These are phyloP conservation scores for Trichoderma erinaceum DNA, from an alignment of 495 filamentous ascomycete species.

Conservation along the genomic window DNA sequence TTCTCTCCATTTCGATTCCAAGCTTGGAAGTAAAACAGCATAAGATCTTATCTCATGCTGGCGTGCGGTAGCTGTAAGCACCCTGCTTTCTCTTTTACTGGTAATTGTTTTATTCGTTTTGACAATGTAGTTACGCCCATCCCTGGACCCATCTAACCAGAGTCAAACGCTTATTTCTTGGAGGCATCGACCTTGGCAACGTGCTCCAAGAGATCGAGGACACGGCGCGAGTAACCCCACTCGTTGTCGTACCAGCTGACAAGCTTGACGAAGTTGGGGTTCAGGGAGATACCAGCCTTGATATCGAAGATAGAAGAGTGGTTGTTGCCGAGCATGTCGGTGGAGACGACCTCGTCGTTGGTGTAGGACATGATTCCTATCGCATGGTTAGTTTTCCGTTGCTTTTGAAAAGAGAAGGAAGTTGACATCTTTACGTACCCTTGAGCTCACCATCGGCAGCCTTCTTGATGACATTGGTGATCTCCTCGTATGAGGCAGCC, in stretches of 20 bases:
- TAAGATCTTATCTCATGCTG: neutral
- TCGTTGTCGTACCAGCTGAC: conserved; percentile 92
- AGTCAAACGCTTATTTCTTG: conserved; percentile 27
- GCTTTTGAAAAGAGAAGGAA: neutral
- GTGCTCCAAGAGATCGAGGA: conserved; percentile 90
- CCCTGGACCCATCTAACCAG: neutral
- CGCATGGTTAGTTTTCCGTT: conserved; percentile 29
- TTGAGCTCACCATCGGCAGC: conserved; percentile 78
- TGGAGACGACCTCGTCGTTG: conserved; percentile 94
- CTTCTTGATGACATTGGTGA: conserved; percentile 88
- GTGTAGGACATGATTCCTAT: conserved; percentile 86
- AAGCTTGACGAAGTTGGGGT: conserved; percentile 97
- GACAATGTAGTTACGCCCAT: neutral
- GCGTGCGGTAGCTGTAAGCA: neutral
- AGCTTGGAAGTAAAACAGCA: neutral
- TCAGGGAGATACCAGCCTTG: conserved; percentile 97
- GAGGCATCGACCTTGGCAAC: conserved; percentile 76
- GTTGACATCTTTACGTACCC: conserved; percentile 50
- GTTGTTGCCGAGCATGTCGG: conserved; percentile 84
- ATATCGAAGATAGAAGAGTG: conserved; percentile 98
- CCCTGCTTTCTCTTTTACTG: neutral
- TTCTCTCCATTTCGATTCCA: neutral
- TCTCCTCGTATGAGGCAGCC: conserved; percentile 79
- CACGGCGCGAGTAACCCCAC: conserved; percentile 96
- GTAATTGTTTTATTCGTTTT: neutral